Evolutionary conservation across 2,329 filamentous ascomycete species (phyloP).

Genomic region (Cadophora gregata): DNA sequence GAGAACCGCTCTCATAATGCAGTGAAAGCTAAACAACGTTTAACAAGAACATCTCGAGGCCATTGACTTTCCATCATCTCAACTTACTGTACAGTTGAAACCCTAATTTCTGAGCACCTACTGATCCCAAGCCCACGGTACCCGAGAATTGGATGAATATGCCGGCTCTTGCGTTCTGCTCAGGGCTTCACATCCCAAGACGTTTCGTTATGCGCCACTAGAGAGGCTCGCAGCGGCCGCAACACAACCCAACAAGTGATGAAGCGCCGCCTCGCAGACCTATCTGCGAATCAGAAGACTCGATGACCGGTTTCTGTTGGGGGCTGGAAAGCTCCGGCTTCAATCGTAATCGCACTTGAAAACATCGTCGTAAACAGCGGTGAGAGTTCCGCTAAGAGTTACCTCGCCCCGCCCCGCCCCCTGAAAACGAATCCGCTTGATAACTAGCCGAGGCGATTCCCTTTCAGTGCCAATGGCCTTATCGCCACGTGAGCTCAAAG

Average conservation of each 20-base stretch:
- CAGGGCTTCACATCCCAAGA: conserved; percentile 1
- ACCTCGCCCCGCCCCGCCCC: neutral
- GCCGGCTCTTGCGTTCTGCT: conserved; percentile 5
- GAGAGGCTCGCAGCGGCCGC: neutral
- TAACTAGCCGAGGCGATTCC: conserved; percentile 5
- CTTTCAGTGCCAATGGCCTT: too few species aligned
- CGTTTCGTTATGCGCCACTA: conserved; percentile 14
- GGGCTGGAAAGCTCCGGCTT: conserved; percentile 1
- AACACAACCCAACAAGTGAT: neutral
- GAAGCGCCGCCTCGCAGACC: conserved; percentile 3
- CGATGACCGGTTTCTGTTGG: neutral
- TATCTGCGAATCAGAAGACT: conserved; percentile 13
- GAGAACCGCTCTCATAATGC: neutral
- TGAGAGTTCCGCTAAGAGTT: neutral
- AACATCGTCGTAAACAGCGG: neutral
- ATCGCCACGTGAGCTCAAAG: neutral
- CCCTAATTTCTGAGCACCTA: neutral
- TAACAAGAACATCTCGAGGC: neutral
- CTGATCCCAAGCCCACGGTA: conserved; percentile 6
- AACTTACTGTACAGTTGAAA: neutral
- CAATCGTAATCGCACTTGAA: neutral
- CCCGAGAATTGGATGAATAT: conserved; percentile 7
- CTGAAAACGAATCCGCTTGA: neutral
- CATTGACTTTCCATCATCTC: neutral
- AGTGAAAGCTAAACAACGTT: neutral